phyloP scores from a whole-genome alignment of 179 eudicot genomes.

The Silene coronaria region DNA sequence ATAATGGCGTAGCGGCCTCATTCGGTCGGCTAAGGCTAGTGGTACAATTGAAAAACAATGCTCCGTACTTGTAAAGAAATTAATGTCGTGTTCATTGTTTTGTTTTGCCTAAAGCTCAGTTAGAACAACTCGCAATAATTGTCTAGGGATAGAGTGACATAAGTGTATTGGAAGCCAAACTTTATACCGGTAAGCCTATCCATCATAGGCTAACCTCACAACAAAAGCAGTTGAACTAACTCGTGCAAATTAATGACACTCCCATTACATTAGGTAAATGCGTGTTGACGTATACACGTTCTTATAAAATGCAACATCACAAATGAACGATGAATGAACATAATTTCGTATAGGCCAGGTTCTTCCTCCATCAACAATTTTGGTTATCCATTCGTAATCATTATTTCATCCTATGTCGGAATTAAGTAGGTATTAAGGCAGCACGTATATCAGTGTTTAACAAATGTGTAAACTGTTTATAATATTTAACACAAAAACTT shows the following conservation, averaged over 20 bases:
- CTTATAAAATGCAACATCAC: not conserved
- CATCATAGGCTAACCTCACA: not conserved
- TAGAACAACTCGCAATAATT: too few relatives aligned
- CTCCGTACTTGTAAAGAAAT: too few relatives aligned
- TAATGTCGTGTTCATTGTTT: too few relatives aligned
- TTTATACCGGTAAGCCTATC: too few relatives aligned
- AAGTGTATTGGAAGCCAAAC: not conserved
- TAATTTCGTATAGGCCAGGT: not conserved
- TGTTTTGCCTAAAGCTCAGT: too few relatives aligned
- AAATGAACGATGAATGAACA: not conserved
- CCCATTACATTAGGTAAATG: conserved; percentile 1
- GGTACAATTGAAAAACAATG: too few relatives aligned
- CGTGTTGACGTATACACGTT: not conserved
- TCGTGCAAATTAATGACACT: not conserved
- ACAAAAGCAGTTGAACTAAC: conserved; percentile 5
- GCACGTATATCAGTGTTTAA: too few relatives aligned
- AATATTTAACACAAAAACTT: too few relatives aligned
- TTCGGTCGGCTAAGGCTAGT: too few relatives aligned
- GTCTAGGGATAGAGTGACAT: too few relatives aligned
- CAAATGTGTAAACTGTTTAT: too few relatives aligned
- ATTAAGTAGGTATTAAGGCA: not conserved
- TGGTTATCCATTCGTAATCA: not conserved
- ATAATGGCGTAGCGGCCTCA: too few relatives aligned
- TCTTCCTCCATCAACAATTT: not conserved
- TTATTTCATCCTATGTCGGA: not conserved